Percentiles rank a stretch among this genome's conserved stretches.
Conservation (phyloP, 2,329 filamentous ascomycete genomes). For the Aspergillus hiratsukae region DNA sequence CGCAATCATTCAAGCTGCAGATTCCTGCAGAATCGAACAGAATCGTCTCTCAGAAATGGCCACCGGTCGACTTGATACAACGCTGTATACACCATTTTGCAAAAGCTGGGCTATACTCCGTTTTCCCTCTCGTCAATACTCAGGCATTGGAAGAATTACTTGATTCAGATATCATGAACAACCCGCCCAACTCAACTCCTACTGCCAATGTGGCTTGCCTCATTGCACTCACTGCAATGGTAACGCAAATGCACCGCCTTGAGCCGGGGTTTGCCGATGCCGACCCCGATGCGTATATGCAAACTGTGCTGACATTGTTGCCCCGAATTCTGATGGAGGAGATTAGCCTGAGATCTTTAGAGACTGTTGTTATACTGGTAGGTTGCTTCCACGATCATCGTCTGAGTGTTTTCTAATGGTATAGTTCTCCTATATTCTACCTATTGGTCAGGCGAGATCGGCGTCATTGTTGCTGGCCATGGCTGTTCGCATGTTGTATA, state of each 20-base stretch:
- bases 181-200: constrained; percentile 6
- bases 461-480: constrained; percentile 17
- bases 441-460: constrained; percentile 18
- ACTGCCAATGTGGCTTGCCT: constrained; percentile 16
- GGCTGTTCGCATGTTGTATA: constrained; percentile 19
- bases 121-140: constrained; percentile 20
- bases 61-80: constrained; percentile 10
- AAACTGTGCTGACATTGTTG: constrained; percentile 17
- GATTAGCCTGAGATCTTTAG: constrained; percentile 13
- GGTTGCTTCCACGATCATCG: too few relatives aligned
- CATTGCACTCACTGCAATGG: constrained; percentile 20
- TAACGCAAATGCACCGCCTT: constrained; percentile 21
- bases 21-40: constrained; percentile 3
- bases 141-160: constrained; percentile 9
- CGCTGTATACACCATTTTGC: constrained; percentile 17
- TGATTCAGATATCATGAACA: constrained; percentile 8
- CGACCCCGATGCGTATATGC: constrained; percentile 20
- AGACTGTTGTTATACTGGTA: constrained; percentile 20
- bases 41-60: constrained; percentile 15
- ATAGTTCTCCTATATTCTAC: constrained; percentile 17
- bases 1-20: constrained; percentile 8
- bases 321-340: constrained; percentile 19
- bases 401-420: background rate
- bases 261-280: constrained; percentile 15
- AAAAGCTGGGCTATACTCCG: constrained; percentile 18